These are phyloP conservation scores for Penicillium sp. DNA, from an alignment of 2,329 filamentous ascomycete species.

Conservation along the genomic window DNA sequence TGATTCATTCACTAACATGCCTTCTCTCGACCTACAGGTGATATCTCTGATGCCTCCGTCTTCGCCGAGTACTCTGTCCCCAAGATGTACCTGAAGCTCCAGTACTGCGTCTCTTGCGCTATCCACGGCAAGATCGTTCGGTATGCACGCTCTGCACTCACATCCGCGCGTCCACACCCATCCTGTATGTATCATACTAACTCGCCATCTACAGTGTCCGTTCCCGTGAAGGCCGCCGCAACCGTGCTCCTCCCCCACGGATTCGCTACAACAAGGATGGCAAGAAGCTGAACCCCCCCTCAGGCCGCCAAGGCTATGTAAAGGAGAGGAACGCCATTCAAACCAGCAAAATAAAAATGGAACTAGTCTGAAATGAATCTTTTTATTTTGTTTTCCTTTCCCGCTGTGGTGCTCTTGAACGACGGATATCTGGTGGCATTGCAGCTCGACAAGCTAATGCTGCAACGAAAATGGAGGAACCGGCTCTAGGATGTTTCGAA, in stretches of 20 bases:
- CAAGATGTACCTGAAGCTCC: constrained; percentile 99
- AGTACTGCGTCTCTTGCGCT: constrained; percentile 99
- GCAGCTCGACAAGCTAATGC: constrained; percentile 13
- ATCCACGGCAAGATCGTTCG: constrained; percentile 99
- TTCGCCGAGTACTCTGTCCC: constrained; percentile 99
- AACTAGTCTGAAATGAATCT: constrained; percentile 42
- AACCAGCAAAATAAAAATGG: constrained; percentile 42
- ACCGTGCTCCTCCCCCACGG: constrained; percentile 95
- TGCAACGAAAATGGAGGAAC: constrained; percentile 23
- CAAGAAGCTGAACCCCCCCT: constrained; percentile 97
- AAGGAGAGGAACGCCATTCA: constrained; percentile 36
- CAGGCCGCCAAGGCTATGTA: constrained; percentile 68
- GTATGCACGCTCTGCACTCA: constrained; percentile 63
- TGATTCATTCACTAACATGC: constrained; percentile 9
- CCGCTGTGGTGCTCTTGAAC: constrained; percentile 36
- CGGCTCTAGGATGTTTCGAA: constrained; percentile 20
- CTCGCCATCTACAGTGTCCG: constrained; percentile 71
- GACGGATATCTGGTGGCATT: constrained; percentile 15
- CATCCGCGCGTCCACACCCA: background rate
- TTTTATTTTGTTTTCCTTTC: constrained; percentile 42
- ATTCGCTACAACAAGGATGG: constrained; percentile 99
- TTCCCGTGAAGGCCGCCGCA: constrained; percentile 93
- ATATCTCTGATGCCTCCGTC: constrained; percentile 99
- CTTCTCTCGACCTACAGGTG: constrained; percentile 64
- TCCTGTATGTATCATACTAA: constrained; percentile 14